These are phyloP conservation scores for Tephrocybe sp. DNA, from an alignment of 768 basidiomycete species.

Conservation along the genomic window DNA sequence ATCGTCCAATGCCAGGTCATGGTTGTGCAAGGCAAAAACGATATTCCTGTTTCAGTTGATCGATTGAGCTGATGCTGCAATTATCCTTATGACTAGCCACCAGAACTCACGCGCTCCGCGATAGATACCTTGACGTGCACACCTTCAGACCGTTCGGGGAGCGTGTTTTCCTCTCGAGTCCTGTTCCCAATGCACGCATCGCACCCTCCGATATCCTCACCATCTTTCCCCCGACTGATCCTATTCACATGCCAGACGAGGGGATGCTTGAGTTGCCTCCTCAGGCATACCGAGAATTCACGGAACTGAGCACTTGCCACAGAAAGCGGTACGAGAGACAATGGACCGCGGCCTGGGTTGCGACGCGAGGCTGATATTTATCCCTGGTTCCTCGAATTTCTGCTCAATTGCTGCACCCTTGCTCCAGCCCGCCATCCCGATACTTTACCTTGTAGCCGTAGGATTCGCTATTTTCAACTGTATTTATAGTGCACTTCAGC, in stretches of 20 bases:
- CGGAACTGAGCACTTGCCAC: constrained; percentile 48
- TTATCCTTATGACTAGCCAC: constrained; percentile 34
- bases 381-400: neutral
- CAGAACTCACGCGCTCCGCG: constrained; percentile 50
- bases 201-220: constrained; percentile 54
- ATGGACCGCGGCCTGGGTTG: constrained; percentile 37
- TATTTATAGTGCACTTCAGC: constrained; percentile 5
- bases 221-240: constrained; percentile 47
- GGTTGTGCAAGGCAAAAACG: constrained; percentile 58
- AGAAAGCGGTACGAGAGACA: constrained; percentile 56
- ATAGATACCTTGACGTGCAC: constrained; percentile 64
- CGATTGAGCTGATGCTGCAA: neutral
- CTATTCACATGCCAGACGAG: constrained; percentile 23
- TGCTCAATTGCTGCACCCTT: too few species aligned
- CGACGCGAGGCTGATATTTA: neutral
- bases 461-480: constrained; percentile 14
- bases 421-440: neutral
- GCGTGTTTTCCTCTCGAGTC: constrained; percentile 60
- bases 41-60: constrained; percentile 3
- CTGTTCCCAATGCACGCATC: constrained; percentile 63
- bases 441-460: constrained; percentile 7
- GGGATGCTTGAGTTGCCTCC: constrained; percentile 68
- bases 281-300: constrained; percentile 56
- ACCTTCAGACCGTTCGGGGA: constrained; percentile 64
- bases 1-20: constrained; percentile 66